A percentile compares a stretch with the other conserved stretches of the same genome.
Evolutionary conservation across 192 early-diverging fungal species (phyloP).

Genomic region (Backusella luteola): DNA sequence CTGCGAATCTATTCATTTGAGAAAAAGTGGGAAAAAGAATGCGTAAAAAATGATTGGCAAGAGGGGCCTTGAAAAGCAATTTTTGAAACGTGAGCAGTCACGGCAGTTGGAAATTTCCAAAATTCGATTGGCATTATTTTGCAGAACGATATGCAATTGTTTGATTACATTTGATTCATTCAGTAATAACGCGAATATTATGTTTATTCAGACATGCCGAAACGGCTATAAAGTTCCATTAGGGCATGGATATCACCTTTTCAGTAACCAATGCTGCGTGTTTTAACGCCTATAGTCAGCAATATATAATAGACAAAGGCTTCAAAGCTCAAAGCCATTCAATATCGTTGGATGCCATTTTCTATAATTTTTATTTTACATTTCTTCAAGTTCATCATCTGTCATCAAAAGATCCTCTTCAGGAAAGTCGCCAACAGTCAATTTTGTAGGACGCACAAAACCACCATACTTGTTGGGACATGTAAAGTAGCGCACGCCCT

Average conservation of each 20-base stretch:
- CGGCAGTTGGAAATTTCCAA: not conserved
- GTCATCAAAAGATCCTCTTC: conserved; percentile 77
- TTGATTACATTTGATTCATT: too few relatives aligned
- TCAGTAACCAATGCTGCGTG: too few relatives aligned
- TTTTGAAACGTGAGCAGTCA: not conserved
- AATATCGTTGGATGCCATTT: too few relatives aligned
- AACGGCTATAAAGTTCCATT: too few relatives aligned
- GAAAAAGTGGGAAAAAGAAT: not conserved
- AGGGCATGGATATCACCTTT: too few relatives aligned
- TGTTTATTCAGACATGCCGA: too few relatives aligned
- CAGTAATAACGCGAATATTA: too few relatives aligned
- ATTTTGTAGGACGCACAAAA: conserved; percentile 88
- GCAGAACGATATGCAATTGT: too few relatives aligned
- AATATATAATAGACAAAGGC: too few relatives aligned
- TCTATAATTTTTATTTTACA: conserved; percentile 13
- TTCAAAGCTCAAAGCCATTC: too few relatives aligned
- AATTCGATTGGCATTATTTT: not conserved
- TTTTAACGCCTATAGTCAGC: too few relatives aligned
- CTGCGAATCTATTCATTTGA: conserved; percentile 29
- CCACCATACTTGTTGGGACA: conserved; percentile 76
- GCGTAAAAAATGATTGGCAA: not conserved
- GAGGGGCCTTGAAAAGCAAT: not conserved
- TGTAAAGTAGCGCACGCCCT: conserved; percentile 76
- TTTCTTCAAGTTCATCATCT: conserved; percentile 72
- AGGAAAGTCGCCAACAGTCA: conserved; percentile 90